A percentile compares a stretch with the other conserved stretches of the same genome.
Conservation (phyloP, 2,329 filamentous ascomycete species). For the Calonectria montana region DNA sequence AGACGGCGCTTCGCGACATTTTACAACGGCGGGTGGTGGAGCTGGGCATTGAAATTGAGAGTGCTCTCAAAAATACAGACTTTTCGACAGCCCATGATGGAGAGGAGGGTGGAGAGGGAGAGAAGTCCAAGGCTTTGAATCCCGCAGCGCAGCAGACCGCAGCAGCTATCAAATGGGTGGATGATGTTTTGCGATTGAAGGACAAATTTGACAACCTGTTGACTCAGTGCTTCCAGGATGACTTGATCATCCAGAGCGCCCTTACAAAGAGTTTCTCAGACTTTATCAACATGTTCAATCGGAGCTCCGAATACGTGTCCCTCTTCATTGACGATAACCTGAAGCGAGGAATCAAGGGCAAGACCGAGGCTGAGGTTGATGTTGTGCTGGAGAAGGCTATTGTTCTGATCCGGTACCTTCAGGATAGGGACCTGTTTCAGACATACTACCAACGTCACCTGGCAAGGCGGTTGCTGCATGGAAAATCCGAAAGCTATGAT, state of each 20-base stretch:
- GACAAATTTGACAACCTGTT: conserved; percentile 89
- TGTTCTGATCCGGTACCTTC: conserved; percentile 85
- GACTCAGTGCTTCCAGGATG: conserved; percentile 76
- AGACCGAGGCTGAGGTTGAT: conserved; percentile 90
- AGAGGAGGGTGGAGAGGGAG: conserved; percentile 59
- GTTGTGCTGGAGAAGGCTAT: conserved; percentile 89
- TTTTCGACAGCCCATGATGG: conserved; percentile 58
- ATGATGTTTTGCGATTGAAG: conserved; percentile 87
- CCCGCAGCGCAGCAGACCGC: conserved; percentile 82
- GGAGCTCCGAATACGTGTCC: conserved; percentile 92
- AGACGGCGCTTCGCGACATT: conserved; percentile 74
- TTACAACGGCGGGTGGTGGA: conserved; percentile 82
- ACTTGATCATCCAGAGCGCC: conserved; percentile 82
- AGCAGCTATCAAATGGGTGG: conserved; percentile 94
- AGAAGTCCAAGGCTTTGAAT: conserved; percentile 50
- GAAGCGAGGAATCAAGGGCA: conserved; percentile 92
- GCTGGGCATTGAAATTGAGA: conserved; percentile 86
- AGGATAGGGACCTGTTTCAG: conserved; percentile 95
- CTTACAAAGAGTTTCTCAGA: conserved; percentile 89
- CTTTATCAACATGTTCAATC: conserved; percentile 91
- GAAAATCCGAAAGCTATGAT: conserved; percentile 89
- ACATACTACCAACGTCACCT: conserved; percentile 98
- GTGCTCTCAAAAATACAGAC: conserved; percentile 66
- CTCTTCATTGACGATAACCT: conserved; percentile 97
- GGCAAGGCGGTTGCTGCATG: conserved; percentile 85